These are phyloP conservation scores for Boletus tomentosulus DNA, from an alignment of 768 basidiomycete species.

Conservation along the genomic window DNA sequence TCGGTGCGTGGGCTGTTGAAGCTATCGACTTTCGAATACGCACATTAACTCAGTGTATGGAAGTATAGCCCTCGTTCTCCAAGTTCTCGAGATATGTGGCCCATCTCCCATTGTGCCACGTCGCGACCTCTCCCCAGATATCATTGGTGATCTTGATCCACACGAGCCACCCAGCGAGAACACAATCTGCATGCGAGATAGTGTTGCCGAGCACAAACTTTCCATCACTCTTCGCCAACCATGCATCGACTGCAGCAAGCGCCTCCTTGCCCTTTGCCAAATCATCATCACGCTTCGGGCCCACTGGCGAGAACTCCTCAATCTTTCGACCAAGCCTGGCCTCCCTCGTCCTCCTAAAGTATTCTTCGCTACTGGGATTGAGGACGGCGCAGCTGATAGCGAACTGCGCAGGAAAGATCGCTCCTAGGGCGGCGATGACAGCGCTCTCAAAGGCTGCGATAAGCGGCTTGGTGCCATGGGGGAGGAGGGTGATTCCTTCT, in stretches of 20 bases:
- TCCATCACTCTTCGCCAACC: slow-evolving; percentile 28
- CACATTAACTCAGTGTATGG: neutral
- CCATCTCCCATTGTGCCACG: slow-evolving; percentile 41
- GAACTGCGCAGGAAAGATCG: slow-evolving; percentile 14
- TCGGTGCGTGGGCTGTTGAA: neutral
- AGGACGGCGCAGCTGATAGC: slow-evolving; percentile 13
- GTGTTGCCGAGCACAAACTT: slow-evolving; percentile 34
- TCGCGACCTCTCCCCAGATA: slow-evolving; percentile 32
- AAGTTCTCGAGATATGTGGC: slow-evolving; percentile 29
- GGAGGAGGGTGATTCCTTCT: slow-evolving; percentile 36
- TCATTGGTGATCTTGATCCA: slow-evolving; percentile 33
- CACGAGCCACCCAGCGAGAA: slow-evolving; percentile 31
- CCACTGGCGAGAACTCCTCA: slow-evolving; percentile 33
- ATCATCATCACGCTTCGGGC: slow-evolving; percentile 21
- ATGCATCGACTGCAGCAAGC: slow-evolving; percentile 23
- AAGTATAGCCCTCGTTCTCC: slow-evolving; percentile 29
- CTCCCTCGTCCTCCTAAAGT: slow-evolving; percentile 35
- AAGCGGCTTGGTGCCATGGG: slow-evolving; percentile 35
- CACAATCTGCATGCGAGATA: slow-evolving; percentile 34
- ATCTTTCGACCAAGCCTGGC: slow-evolving; percentile 30
- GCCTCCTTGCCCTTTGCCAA: slow-evolving; percentile 28
- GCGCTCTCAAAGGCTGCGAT: slow-evolving; percentile 36
- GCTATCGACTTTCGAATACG: neutral
- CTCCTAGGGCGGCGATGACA: slow-evolving; percentile 9
- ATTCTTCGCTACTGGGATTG: slow-evolving; percentile 27